Evolutionary conservation across 129 eudicot genomes (phyloP), one percentile per base, ranked within the genome.

Genomic region (Silybum marianum): DNA sequence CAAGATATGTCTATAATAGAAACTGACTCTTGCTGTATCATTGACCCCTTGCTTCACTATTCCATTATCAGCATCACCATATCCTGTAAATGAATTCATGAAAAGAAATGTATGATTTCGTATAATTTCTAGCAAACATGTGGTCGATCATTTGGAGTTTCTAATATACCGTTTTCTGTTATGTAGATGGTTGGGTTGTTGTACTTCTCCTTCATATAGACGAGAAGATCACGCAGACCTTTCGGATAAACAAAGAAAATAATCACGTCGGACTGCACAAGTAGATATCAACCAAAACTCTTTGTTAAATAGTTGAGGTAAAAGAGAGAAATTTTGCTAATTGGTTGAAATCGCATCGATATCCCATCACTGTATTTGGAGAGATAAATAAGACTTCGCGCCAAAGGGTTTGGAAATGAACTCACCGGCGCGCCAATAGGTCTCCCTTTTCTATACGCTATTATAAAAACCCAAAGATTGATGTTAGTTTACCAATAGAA

Each of bases 141-240:
- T 58, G 9, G 66, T 58, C 23, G 66, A 58, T 58, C 23, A 1
- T 9, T n/a, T 58, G 9, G 66, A 58, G 23, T 58, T 69, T 40
- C 2, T 19, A 18, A 54, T 6, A 70, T 75, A 85, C 88, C 88
- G 42, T 85, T 85, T 54, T 85, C 88, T 9, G 88, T 85, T 71
- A 85, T 80, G 24, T 66, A 76, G 13, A 85, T 75, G 26, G 73
- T 65, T 5, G 88, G 88, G 54, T 39, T 84, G 51, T 80, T 75
- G 68, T 84, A 84, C 66, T 74, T 84, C 38, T 28, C 44, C 73
- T 81, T 85, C 46, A 81, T 76, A 62, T 85, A 72, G 23, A 58
- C 23, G 63, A 81, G 60, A 40, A 85, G 85, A 60, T 76, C 82
- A 13, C 75, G 75, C 24, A 85, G 83, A 2, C 88, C 88, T 67